Conservation (phyloP, 2,329 filamentous ascomycete genomes). For the Alternaria metachromatica region DNA sequence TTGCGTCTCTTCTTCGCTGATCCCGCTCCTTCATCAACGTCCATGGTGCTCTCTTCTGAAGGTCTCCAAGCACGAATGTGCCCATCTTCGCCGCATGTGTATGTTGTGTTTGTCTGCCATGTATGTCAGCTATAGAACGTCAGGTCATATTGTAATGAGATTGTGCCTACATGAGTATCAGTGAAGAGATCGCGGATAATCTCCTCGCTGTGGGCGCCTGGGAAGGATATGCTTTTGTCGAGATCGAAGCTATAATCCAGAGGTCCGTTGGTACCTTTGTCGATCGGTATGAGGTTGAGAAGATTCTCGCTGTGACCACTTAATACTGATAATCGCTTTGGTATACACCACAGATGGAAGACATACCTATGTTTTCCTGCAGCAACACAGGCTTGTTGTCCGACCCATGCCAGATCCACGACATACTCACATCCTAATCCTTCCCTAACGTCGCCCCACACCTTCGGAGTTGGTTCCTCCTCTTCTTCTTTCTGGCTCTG, state of each 20-base stretch:
- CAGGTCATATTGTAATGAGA: background rate
- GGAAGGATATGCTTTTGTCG: conserved; percentile 36
- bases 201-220: conserved; percentile 57
- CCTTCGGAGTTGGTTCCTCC: conserved; percentile 53
- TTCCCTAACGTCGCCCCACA: conserved; percentile 72
- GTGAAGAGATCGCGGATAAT: conserved; percentile 56
- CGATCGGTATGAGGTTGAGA: conserved; percentile 42
- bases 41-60: conserved; percentile 28
- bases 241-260: conserved; percentile 42
- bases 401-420: conserved; percentile 68
- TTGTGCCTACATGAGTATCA: conserved; percentile 41
- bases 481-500: conserved; percentile 69
- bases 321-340: background rate
- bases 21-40: conserved; percentile 32
- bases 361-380: conserved; percentile 72
- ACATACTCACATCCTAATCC: conserved; percentile 76
- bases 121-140: conserved; percentile 2
- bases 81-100: conserved; percentile 59
- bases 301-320: conserved; percentile 27
- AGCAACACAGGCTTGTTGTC: conserved; percentile 67
- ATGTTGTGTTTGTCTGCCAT: conserved; percentile 43
- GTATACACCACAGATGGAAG: background rate
- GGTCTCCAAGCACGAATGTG: conserved; percentile 53
- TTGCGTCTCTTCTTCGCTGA: conserved; percentile 31
- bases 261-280: conserved; percentile 25